Base-by-base conservation (phyloP, 148 eudicot species). In the Vaccinium vitisidaea region DNA sequence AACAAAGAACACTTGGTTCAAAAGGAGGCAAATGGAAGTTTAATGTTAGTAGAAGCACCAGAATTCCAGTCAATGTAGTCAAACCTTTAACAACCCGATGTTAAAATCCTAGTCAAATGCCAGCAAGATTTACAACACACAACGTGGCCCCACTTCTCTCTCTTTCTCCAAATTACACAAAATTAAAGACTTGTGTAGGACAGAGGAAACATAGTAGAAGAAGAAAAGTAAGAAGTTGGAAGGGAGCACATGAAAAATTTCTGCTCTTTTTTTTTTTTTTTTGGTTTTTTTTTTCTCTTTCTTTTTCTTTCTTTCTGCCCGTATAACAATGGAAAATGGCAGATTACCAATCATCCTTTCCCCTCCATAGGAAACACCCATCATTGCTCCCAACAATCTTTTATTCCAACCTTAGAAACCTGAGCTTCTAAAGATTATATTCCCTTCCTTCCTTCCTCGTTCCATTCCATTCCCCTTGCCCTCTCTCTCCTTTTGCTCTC, bases 351-450 rank as follows among this genome's bases (percentile, higher is more conserved):
- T 94, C 96, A 95, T 94, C 93, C 85, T 89, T 94, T 89, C 95
- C 95, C 95, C 98, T 93, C 85, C 81, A 85, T 87, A 93, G 98
- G 98, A 93, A 95, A 94, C 98, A 93, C 90, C 86, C 96, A 95
- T 95, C 96, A 95, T 95, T 95, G 92, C 96, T 82, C 86, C 98
- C 98, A 94, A 95, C 98, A 88, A 93, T 92, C 94, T 61, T 61
- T 63, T n/a, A 0, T 23, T 91, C 90, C 0, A 89, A 80, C 91
- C 93, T 89, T 88, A 86, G 93, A 94, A 94, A 89, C 96, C 92
- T 90, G 92, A 91, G 90, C 94, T 92, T 91, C 95, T 87, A 92
- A 91, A 23, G 90, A 89, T 85, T 88, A 86, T 86, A 70, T 84
- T 86, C 86, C 84, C 58, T 76, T 74, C 67, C 46, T 75, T 81